Evolutionary conservation across 179 eudicot genomes (phyloP).

Genomic region (Corrigiola litoralis): DNA sequence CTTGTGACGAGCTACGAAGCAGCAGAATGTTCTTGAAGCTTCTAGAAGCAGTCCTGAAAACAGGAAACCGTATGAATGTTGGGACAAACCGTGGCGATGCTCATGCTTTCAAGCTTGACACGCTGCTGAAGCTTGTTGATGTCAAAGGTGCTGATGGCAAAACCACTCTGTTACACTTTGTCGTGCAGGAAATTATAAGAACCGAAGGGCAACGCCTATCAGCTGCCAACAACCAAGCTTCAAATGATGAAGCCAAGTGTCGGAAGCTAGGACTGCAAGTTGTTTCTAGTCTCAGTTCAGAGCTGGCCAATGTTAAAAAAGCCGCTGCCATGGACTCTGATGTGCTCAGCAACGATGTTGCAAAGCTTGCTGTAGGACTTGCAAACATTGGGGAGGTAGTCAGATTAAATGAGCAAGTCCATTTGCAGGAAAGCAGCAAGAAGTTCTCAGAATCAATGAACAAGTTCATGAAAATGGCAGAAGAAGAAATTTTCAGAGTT

Average conservation of each 20-base stretch:
- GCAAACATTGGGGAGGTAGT: constrained; percentile 54
- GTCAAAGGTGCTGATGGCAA: constrained; percentile 94
- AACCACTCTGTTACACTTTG: constrained; percentile 91
- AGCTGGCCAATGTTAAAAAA: constrained; percentile 83
- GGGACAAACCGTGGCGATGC: constrained; percentile 97
- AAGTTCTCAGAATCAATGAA: constrained; percentile 66
- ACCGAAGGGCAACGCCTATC: constrained; percentile 73
- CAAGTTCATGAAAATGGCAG: constrained; percentile 62
- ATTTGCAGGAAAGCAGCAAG: constrained; percentile 25
- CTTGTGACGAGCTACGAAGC: constrained; percentile 89
- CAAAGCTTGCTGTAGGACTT: constrained; percentile 63
- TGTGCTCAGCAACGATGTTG: constrained; percentile 58
- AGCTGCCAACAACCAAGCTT: constrained; percentile 25
- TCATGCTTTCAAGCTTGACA: constrained; percentile 95
- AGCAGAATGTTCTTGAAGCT: constrained; percentile 92
- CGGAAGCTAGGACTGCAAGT: constrained; percentile 81
- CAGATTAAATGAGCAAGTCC: constrained; percentile 31
- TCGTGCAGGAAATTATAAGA: constrained; percentile 84
- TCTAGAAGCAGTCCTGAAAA: constrained; percentile 90
- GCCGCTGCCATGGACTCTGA: constrained; percentile 96
- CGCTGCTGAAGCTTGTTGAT: constrained; percentile 87
- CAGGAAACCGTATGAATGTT: constrained; percentile 95
- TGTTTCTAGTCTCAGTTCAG: constrained; percentile 70
- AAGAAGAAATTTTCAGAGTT: constrained; percentile 64
- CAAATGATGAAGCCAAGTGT: constrained; percentile 60